These are phyloP conservation scores for Hypomyces rosellus DNA, from an alignment of 2,329 filamentous ascomycete genomes.

Conservation along the genomic window DNA sequence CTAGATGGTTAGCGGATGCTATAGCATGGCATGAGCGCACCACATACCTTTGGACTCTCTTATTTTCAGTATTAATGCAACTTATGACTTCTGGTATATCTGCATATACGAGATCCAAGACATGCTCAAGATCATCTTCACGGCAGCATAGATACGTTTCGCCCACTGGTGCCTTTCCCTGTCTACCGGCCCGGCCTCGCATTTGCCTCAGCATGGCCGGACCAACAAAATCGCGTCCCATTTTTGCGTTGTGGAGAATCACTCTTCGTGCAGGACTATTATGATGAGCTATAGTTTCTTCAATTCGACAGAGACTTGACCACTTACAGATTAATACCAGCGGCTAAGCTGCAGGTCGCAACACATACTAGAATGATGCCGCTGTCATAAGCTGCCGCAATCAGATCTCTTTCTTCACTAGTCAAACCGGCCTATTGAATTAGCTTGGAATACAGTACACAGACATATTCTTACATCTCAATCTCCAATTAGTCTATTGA, in stretches of 20 bases:
- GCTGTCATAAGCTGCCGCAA: slow-evolving; percentile 63
- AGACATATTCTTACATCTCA: slow-evolving; percentile 30
- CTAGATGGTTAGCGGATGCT: background rate
- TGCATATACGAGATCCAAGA: slow-evolving; percentile 64
- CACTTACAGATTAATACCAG: slow-evolving; percentile 64
- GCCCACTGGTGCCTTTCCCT: slow-evolving; percentile 70
- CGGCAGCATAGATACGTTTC: slow-evolving; percentile 74
- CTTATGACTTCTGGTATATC: slow-evolving; percentile 65
- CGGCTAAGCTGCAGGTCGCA: slow-evolving; percentile 74
- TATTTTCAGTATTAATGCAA: slow-evolving; percentile 60
- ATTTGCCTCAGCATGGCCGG: slow-evolving; percentile 77
- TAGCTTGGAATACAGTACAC: slow-evolving; percentile 10
- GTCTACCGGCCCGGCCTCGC: slow-evolving; percentile 70
- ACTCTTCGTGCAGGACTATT: slow-evolving; percentile 58
- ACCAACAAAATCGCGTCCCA: slow-evolving; percentile 71
- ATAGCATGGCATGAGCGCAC: background rate
- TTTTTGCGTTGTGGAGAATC: slow-evolving; percentile 67
- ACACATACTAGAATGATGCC: slow-evolving; percentile 65
- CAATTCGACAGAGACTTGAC: background rate
- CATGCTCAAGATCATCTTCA: slow-evolving; percentile 59
- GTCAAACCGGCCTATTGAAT: slow-evolving; percentile 56
- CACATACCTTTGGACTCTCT: slow-evolving; percentile 57
- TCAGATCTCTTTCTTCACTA: slow-evolving; percentile 66
- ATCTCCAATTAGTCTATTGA: too few relatives aligned
- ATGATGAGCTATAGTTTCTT: slow-evolving; percentile 10